phyloP scores from a whole-genome alignment of 2,329 filamentous ascomycete genomes.

The Chaetomium strumarium region DNA sequence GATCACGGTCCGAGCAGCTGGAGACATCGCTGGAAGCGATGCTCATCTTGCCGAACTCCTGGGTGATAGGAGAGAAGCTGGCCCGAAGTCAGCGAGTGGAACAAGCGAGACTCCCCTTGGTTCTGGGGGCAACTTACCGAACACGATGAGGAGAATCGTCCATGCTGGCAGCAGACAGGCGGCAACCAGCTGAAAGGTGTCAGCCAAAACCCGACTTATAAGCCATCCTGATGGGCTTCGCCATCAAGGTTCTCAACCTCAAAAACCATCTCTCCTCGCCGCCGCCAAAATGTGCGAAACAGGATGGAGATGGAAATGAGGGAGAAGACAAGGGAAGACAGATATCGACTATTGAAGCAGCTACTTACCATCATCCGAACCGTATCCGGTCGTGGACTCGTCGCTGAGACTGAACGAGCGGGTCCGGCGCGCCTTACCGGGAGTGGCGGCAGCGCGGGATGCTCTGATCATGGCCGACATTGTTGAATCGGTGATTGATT shows the following conservation, averaged over 20 bases:
- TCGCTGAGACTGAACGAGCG: constrained; percentile 13
- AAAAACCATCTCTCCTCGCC: no score
- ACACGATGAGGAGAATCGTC: constrained; percentile 6
- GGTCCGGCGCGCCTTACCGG: not conserved
- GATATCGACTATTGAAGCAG: not conserved
- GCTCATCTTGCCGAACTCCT: constrained; percentile 8
- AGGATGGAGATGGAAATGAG: not conserved
- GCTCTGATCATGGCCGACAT: constrained; percentile 15
- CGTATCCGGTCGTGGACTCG: not conserved
- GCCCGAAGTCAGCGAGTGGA: not conserved
- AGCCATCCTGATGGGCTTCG: no score
- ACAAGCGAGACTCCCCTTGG: not conserved
- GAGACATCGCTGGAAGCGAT: constrained; percentile 5
- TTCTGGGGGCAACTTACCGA: constrained; percentile 3
- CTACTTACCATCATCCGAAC: constrained; percentile 8
- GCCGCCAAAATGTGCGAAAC: not conserved
- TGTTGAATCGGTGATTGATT: not conserved
- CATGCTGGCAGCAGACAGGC: constrained; percentile 1
- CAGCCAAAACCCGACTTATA: not conserved
- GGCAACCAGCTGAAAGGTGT: constrained; percentile 2
- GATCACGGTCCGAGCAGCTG: not conserved
- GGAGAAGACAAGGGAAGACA: not conserved
- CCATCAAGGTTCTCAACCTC: no score
- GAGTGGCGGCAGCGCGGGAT: not conserved
- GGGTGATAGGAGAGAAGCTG: constrained; percentile 12